These are phyloP conservation scores for Coemansia sp. DNA, from an alignment of 192 early-diverging fungal species.

Conservation along the genomic window DNA sequence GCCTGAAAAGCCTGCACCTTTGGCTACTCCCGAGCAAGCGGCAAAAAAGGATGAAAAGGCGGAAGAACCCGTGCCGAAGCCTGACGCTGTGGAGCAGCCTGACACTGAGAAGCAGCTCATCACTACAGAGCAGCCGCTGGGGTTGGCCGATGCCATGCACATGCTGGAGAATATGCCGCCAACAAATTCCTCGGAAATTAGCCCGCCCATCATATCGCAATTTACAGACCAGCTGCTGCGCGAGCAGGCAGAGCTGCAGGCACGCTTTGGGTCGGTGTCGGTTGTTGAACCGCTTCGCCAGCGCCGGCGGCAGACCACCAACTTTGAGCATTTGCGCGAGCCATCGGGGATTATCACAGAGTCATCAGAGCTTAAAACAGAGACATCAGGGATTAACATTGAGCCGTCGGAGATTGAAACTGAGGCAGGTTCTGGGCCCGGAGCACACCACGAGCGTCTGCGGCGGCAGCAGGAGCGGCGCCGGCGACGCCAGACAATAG, in stretches of 20 bases:
- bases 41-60: neutral
- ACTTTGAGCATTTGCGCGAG: slow-evolving; percentile 1
- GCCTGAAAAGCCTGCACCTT: neutral
- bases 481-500: slow-evolving; percentile 40
- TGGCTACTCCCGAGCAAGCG: neutral
- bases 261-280: slow-evolving; percentile 14
- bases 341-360: neutral
- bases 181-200: neutral
- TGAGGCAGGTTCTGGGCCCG: neutral
- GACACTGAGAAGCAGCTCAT: neutral
- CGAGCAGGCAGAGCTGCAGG: slow-evolving; percentile 44
- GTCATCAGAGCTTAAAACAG: neutral
- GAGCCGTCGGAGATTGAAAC: neutral
- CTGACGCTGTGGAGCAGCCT: slow-evolving; percentile 5
- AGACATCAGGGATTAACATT: neutral
- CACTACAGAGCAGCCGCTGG: slow-evolving; percentile 19
- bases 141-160: slow-evolving; percentile 20
- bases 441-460: slow-evolving; percentile 35
- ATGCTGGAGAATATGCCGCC: slow-evolving; percentile 1
- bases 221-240: slow-evolving; percentile 28
- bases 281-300: neutral
- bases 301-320: slow-evolving; percentile 22
- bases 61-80: slow-evolving; percentile 5
- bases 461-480: slow-evolving; percentile 47
- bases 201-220: neutral